Conservation (phyloP, 192 early-diverging fungal species). For the Linnemannia zychae region DNA sequence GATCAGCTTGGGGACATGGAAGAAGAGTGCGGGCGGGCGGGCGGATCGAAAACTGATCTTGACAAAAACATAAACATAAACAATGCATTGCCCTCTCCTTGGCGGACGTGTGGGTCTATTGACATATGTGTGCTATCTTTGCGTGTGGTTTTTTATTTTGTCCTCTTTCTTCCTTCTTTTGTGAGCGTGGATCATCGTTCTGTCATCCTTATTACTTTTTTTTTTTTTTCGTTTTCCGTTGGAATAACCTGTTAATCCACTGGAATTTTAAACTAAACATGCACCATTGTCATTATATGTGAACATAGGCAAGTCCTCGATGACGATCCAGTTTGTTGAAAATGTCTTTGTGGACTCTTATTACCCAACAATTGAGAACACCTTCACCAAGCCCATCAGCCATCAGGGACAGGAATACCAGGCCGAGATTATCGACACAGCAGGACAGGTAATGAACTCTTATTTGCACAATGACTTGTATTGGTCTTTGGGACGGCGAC, state of each 20-base stretch:
- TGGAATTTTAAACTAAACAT: not conserved
- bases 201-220: constrained; percentile 2
- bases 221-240: constrained; percentile 9
- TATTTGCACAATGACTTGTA: not conserved
- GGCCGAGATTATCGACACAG: constrained; percentile 94
- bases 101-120: not conserved
- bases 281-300: not conserved
- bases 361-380: constrained; percentile 96
- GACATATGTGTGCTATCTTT: not conserved
- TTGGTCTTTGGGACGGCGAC: not conserved
- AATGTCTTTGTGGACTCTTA: constrained; percentile 93
- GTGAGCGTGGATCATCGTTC: not conserved
- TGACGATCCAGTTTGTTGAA: constrained; percentile 94
- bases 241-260: not conserved
- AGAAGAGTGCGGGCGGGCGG: not conserved
- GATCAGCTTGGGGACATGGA: not conserved
- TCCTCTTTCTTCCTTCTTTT: not conserved
- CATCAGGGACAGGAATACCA: constrained; percentile 88
- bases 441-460: constrained; percentile 83
- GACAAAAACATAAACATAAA: not conserved
- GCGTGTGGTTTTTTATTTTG: not conserved
- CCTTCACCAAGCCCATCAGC: constrained; percentile 88
- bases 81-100: not conserved
- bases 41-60: not conserved
- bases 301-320: constrained; percentile 83